Conservation (phyloP, 495 filamentous ascomycete genomes). For the Trichoderma gamsii region DNA sequence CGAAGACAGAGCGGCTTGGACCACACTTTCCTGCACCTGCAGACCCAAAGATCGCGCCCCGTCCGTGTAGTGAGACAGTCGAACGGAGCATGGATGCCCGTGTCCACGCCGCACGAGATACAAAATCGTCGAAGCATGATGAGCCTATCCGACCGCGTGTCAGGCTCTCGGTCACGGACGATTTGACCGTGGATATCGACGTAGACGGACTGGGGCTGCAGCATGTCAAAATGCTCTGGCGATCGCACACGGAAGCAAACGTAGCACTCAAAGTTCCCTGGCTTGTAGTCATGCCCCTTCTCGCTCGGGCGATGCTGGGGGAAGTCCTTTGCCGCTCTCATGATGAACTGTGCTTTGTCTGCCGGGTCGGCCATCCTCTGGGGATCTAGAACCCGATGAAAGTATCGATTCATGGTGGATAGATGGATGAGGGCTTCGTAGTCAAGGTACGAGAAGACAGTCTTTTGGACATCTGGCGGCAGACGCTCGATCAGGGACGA, state of each 20-base stretch:
- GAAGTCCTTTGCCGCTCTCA: slow-evolving; percentile 26
- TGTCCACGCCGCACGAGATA: slow-evolving; percentile 24
- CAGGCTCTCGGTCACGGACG: slow-evolving; percentile 17
- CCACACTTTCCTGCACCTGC: slow-evolving; percentile 20
- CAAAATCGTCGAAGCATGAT: slow-evolving; percentile 26
- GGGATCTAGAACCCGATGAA: slow-evolving; percentile 9
- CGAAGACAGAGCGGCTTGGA: slow-evolving; percentile 14
- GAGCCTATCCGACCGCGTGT: slow-evolving; percentile 12
- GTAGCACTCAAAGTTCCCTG: slow-evolving; percentile 24
- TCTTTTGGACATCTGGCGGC: slow-evolving; percentile 9
- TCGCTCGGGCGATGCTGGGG: slow-evolving; percentile 20
- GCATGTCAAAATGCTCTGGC: slow-evolving; percentile 20
- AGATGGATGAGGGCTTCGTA: slow-evolving; percentile 17
- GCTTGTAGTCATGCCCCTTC: slow-evolving; percentile 2
- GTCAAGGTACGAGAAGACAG: slow-evolving; percentile 13
- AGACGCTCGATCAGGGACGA: slow-evolving; percentile 14
- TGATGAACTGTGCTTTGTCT: slow-evolving; percentile 19
- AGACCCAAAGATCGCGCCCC: slow-evolving; percentile 23
- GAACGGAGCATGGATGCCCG: slow-evolving; percentile 22
- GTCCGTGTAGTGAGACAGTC: slow-evolving; percentile 22
- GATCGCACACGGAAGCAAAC: slow-evolving; percentile 23
- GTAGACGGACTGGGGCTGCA: slow-evolving; percentile 20
- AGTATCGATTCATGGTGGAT: slow-evolving; percentile 15
- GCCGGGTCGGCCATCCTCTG: slow-evolving; percentile 14
- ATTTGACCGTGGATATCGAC: slow-evolving; percentile 8